Base-by-base conservation (phyloP, 257 asterid species). In the Perilla frutescens region DNA sequence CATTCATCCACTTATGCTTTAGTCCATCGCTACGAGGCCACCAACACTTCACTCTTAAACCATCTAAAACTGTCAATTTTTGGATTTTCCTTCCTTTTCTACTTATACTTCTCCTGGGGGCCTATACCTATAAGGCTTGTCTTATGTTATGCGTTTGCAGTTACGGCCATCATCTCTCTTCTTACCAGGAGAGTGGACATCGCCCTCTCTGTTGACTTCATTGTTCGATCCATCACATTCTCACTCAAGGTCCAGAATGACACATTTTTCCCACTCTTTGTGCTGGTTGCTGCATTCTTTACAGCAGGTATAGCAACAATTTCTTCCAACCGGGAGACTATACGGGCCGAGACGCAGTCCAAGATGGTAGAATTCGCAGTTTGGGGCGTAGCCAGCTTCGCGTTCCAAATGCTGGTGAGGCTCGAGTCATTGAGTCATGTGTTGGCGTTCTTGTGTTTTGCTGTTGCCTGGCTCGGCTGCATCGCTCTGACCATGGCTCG, bases 401-500 rank as follows among this genome's bases (percentile, higher is more conserved):
- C 15, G 3, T 10, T 53, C 40, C 63, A 53, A 4, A 4, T 51
- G 7, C 10, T 51, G 50, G 20, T 68, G 63, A 37, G 53, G 14
- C 36, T 68, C 13, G 48, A 40, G 3, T 51, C 40, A 1, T 10
- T 2, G 50, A 11, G 53, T 2, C 62, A 68, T 20, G 40, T 37
- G 13, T 3, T 40, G 64, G 64, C 54, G 0, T 68, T 54, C 53
- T 39, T 54, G 64, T 68, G 54, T 41, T 68, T 68, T 2, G 54
- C 8, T 7, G 64, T 53, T 15, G 64, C 64, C 1, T 39, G 64
- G 74, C 62, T 68, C 14, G 73, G 73, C 3, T 68, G 73, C 54
- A 1, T 75, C 9, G 87, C 87, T 4, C 44, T 74, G 59, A 76
- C 57, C 12, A 72, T 70, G 40, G 73, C 71, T 40, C 31, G 32